Conservation (phyloP, 2,329 filamentous ascomycete species). For the Fusarium penzigii region DNA sequence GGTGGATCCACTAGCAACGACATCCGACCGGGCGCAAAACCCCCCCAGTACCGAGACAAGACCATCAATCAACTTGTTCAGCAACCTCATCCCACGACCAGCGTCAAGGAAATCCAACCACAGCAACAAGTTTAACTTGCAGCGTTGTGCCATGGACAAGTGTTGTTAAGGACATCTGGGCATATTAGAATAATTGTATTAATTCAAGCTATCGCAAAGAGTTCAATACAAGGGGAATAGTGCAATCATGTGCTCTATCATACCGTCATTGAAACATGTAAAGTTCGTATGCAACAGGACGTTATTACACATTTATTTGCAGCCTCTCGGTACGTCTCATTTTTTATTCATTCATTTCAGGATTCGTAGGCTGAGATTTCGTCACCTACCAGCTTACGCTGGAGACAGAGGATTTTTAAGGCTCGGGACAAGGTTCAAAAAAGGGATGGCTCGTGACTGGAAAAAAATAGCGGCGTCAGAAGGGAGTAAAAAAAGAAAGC, state of each 20-base stretch:
- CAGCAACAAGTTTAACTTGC: background rate
- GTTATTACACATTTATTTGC: constrained; percentile 24
- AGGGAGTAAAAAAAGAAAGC: background rate
- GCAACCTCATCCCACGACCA: background rate
- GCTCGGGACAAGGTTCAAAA: too few species aligned
- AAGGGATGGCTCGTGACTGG: background rate
- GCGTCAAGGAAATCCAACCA: background rate
- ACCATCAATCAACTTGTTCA: constrained; percentile 17
- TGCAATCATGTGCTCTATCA: background rate
- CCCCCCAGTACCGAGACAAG: constrained; percentile 26
- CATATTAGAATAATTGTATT: too few species aligned
- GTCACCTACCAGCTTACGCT: too few species aligned
- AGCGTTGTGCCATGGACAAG: too few species aligned
- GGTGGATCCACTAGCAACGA: constrained; percentile 36
- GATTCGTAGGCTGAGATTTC: constrained; percentile 26
- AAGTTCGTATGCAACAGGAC: constrained; percentile 18
- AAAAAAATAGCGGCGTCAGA: constrained; percentile 15
- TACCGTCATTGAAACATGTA: constrained; percentile 18
- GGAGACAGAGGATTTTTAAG: too few species aligned
- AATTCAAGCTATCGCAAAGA: too few species aligned
- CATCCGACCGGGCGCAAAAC: constrained; percentile 33
- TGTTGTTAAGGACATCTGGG: too few species aligned
- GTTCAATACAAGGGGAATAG: too few species aligned
- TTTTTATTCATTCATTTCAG: constrained; percentile 15
- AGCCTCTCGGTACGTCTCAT: constrained; percentile 29